These are phyloP conservation scores for Euphorbia tirucalli DNA, from an alignment of 345 rosid species.

Conservation along the genomic window DNA sequence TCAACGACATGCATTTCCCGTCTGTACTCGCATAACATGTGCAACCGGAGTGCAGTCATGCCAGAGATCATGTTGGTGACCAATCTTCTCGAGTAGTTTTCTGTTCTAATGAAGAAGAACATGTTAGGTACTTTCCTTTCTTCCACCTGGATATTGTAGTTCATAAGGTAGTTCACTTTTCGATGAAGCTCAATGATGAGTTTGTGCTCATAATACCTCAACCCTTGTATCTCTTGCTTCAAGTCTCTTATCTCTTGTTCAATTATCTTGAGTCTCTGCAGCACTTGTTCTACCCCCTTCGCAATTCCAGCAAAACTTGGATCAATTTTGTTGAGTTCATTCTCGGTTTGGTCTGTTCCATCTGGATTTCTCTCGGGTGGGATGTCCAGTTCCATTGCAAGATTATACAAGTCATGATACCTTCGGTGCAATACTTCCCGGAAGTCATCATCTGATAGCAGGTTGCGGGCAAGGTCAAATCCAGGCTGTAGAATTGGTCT, in stretches of 20 bases:
- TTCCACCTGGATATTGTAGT: conserved; percentile 78
- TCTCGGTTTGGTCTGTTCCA: conserved; percentile 35
- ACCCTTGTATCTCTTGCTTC: conserved; percentile 95
- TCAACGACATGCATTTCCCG: conserved; percentile 90
- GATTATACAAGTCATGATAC: conserved; percentile 77
- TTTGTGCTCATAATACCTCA: conserved; percentile 83
- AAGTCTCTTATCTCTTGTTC: conserved; percentile 93
- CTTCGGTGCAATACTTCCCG: conserved; percentile 83
- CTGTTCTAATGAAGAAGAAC: conserved; percentile 76
- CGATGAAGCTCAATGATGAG: conserved; percentile 86
- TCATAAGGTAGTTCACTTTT: conserved; percentile 83
- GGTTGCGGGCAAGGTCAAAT: conserved; percentile 87
- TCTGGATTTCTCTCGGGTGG: conserved; percentile 49
- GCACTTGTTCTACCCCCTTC: conserved; percentile 78
- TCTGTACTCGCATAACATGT: conserved; percentile 87
- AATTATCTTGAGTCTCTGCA: conserved; percentile 82
- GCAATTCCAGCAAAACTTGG: conserved; percentile 89
- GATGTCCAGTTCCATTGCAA: conserved; percentile 80
- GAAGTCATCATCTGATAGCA: conserved; percentile 91
- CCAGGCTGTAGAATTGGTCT: conserved; percentile 54
- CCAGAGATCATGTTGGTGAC: conserved; percentile 75
- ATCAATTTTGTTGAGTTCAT: conserved; percentile 58
- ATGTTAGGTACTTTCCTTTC: conserved; percentile 90
- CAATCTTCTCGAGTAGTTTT: conserved; percentile 81
- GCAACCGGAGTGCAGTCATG: conserved; percentile 76